Evolutionary conservation across 1,139 yeast species (phyloP).

Genomic region (Yamadazyma atmosphaerica): DNA sequence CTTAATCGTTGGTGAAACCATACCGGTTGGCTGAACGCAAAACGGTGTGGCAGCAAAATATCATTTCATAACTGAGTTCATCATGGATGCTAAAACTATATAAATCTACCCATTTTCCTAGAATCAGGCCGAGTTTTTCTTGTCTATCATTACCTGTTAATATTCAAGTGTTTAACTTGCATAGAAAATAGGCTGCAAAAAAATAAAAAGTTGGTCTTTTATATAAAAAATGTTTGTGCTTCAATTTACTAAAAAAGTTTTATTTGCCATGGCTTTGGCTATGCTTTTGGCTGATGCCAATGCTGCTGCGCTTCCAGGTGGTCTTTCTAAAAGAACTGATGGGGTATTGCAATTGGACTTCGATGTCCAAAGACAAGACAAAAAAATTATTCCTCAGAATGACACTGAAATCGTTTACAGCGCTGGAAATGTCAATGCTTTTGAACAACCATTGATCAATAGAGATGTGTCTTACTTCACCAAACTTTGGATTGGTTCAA

Average conservation of each 20-base stretch:
- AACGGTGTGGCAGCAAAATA: not conserved
- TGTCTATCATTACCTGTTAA: not conserved
- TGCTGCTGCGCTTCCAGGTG: constrained; percentile 13
- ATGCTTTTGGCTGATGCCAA: constrained; percentile 8
- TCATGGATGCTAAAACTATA: no score
- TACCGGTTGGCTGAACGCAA: not conserved
- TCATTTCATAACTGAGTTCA: no score
- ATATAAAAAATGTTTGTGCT: constrained; percentile 1
- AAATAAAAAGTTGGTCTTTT: not conserved
- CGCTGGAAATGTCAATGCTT: constrained; percentile 9
- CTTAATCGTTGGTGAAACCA: not conserved
- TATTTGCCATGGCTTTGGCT: constrained; percentile 12
- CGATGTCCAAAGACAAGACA: constrained; percentile 5
- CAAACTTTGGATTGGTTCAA: constrained; percentile 35
- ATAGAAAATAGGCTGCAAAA: constrained; percentile 1
- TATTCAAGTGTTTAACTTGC: not conserved
- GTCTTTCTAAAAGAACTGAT: constrained; percentile 13
- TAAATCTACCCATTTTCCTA: not conserved
- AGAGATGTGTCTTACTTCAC: constrained; percentile 50
- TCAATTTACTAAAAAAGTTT: constrained; percentile 9
- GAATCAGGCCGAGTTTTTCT: no score
- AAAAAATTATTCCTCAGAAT: not conserved
- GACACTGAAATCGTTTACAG: not conserved
- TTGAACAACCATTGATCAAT: constrained; percentile 39
- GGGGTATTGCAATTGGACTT: constrained; percentile 14